These are phyloP conservation scores for Scutellaria galericulata DNA, from an alignment of 257 asterid species.

Conservation along the genomic window DNA sequence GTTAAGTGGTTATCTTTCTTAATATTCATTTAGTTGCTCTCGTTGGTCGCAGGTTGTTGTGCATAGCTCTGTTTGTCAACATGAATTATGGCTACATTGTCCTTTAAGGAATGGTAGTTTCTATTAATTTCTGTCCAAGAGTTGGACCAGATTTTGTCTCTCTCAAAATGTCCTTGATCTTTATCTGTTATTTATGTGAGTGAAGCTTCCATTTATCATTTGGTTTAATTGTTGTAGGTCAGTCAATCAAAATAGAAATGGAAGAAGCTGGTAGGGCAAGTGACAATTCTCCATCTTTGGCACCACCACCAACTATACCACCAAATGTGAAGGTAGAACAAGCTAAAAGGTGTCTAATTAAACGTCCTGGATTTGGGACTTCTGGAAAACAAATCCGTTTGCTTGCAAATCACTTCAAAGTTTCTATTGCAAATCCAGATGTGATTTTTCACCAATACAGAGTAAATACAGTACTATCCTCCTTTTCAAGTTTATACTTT, in stretches of 20 bases:
- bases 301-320: constrained; percentile 38
- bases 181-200: constrained; percentile 3
- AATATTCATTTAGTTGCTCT: neutral
- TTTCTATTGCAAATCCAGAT: constrained; percentile 59
- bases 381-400: constrained; percentile 64
- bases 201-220: constrained; percentile 27
- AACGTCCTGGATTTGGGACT: constrained; percentile 71
- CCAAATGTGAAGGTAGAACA: constrained; percentile 36
- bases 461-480: constrained; percentile 43
- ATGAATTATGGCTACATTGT: neutral
- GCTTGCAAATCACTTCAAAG: constrained; percentile 79
- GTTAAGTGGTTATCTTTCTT: too few species aligned
- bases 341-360: constrained; percentile 51
- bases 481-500: constrained; percentile 26
- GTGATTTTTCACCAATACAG: constrained; percentile 70
- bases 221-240: constrained; percentile 35
- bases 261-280: constrained; percentile 35
- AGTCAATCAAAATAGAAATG: constrained; percentile 42
- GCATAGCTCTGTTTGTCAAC: neutral
- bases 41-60: constrained; percentile 13
- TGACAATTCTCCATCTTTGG: constrained; percentile 38
- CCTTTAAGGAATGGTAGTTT: constrained; percentile 1
- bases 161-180: constrained; percentile 7
- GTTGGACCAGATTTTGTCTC: constrained; percentile 1
- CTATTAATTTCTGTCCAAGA: neutral